Base-by-base conservation (phyloP, 371 early-diverging fungal species). In the Actinomucor elegans region DNA sequence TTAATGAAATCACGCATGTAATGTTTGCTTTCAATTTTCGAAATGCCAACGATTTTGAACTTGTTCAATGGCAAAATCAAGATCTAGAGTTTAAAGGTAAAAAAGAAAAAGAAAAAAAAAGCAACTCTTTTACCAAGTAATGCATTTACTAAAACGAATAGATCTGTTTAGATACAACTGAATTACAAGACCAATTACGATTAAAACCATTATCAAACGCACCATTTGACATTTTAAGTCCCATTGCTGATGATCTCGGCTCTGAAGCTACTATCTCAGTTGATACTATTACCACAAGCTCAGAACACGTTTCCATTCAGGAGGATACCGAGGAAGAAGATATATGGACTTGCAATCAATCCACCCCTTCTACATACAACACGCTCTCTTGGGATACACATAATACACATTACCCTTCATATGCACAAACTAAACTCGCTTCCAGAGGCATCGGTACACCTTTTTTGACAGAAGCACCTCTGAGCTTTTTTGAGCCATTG, bases 391-490 rank as follows among this genome's bases (percentile, higher is more conserved):
- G 64, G 64, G 64, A 63, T 17, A 56, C 57, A 20, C 37, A 41
- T 0, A 45, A 37, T 17, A 15, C 43, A 7, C 55, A 40, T 5
- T 63, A 18, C n/a, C 57, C 56, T 31, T 48, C 48, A 3, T 32
- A 32, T 26, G 47, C 43, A 17, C 53, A 63, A 43, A 57, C 20
- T 2, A 11, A 44, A 21, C 55, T 64, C 2, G 42, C 44, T 5
- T 17, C 48, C 8, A 56, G 44, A 17, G 43, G 38, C 1, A 52
- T 68, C 23, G 57, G 60, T 1, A 72, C 71, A 5, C 70, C 76
- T 5, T 80, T 67, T 52, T 35, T 80, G 14, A 73, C 77, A 5
- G 81, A 80, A 49, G 48, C 67, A 5, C 63, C 69, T 20, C 31
- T 34, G 10, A 15, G 31, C 2, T 28, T 54, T 3, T 76, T 67